A percentile compares a stretch with the other conserved stretches of the same genome.
Evolutionary conservation across 2,329 filamentous ascomycete genomes (phyloP).

Genomic region (Thermoascus crustaceus): DNA sequence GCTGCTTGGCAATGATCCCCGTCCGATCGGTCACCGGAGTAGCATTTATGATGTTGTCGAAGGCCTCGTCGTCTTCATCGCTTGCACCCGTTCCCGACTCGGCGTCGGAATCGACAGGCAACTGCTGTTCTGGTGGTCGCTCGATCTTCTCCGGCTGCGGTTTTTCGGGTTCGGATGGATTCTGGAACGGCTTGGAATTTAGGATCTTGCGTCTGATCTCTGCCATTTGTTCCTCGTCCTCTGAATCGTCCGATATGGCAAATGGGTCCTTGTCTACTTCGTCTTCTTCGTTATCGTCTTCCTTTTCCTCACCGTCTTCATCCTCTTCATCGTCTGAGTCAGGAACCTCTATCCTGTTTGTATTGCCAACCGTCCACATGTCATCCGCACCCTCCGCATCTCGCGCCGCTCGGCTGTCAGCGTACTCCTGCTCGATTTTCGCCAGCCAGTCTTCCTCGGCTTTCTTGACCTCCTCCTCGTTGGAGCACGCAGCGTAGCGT

Average conservation of each 20-base stretch:
- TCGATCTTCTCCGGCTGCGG: constrained; percentile 55
- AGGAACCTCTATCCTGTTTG: constrained; percentile 56
- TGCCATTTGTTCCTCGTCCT: constrained; percentile 85
- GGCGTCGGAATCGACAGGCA: constrained; percentile 54
- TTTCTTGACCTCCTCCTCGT: constrained; percentile 74
- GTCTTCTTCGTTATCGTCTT: constrained; percentile 37
- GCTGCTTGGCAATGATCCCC: constrained; percentile 58
- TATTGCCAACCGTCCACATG: constrained; percentile 85
- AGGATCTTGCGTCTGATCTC: constrained; percentile 86
- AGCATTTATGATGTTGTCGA: constrained; percentile 88
- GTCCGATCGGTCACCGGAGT: constrained; percentile 81
- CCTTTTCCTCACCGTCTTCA: constrained; percentile 33
- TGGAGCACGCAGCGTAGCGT: constrained; percentile 73
- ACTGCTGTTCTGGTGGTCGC: constrained; percentile 46
- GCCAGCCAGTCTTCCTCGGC: constrained; percentile 82
- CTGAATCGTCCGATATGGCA: constrained; percentile 68
- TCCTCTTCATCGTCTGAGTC: constrained; percentile 50
- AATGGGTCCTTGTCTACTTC: constrained; percentile 56
- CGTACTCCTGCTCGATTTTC: constrained; percentile 82
- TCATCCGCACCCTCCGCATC: constrained; percentile 54
- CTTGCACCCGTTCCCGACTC: constrained; percentile 62
- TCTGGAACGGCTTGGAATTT: constrained; percentile 78
- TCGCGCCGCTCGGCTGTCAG: constrained; percentile 62
- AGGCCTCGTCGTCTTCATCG: constrained; percentile 62
- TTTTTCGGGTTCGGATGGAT: constrained; percentile 43